Evolutionary conservation across 2,329 filamentous ascomycete genomes (phyloP).

Genomic region (Phoma herbarum): DNA sequence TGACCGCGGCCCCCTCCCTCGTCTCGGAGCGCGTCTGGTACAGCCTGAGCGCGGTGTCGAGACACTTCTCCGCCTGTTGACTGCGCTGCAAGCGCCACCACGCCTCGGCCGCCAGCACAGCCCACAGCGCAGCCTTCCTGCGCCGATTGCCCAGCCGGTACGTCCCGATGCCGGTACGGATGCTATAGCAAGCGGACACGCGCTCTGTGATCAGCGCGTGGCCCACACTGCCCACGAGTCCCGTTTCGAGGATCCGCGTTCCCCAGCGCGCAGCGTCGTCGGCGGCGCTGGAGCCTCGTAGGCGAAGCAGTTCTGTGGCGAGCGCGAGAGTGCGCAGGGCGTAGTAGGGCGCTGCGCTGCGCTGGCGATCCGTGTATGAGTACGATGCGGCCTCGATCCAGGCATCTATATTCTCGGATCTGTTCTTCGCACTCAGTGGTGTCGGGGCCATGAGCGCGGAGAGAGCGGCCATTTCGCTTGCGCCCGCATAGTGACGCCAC

Average conservation of each 20-base stretch:
- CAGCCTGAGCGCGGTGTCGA: slow-evolving; percentile 71
- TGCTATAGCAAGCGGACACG: slow-evolving; percentile 82
- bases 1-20: slow-evolving; percentile 17
- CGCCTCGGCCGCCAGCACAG: slow-evolving; percentile 79
- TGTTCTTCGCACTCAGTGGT: slow-evolving; percentile 74
- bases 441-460: slow-evolving; percentile 81
- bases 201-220: slow-evolving; percentile 87
- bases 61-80: slow-evolving; percentile 78
- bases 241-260: slow-evolving; percentile 75
- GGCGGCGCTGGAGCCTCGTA: slow-evolving; percentile 79
- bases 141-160: slow-evolving; percentile 74
- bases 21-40: slow-evolving; percentile 56
- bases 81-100: slow-evolving; percentile 83
- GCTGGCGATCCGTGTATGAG: slow-evolving; percentile 78
- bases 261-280: slow-evolving; percentile 92
- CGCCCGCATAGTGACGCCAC: slow-evolving; percentile 92
- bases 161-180: slow-evolving; percentile 72
- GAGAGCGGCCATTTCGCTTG: slow-evolving; percentile 93
- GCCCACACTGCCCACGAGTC: slow-evolving; percentile 76
- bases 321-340: slow-evolving; percentile 80
- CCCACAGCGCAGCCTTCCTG: slow-evolving; percentile 91
- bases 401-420: slow-evolving; percentile 82
- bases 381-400: slow-evolving; percentile 92
- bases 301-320: slow-evolving; percentile 80
- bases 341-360: slow-evolving; percentile 81